Evolutionary conservation across 768 basidiomycete genomes (phyloP), one percentile per base, ranked within the genome.

Genomic region (Naganishia vishniacii): DNA sequence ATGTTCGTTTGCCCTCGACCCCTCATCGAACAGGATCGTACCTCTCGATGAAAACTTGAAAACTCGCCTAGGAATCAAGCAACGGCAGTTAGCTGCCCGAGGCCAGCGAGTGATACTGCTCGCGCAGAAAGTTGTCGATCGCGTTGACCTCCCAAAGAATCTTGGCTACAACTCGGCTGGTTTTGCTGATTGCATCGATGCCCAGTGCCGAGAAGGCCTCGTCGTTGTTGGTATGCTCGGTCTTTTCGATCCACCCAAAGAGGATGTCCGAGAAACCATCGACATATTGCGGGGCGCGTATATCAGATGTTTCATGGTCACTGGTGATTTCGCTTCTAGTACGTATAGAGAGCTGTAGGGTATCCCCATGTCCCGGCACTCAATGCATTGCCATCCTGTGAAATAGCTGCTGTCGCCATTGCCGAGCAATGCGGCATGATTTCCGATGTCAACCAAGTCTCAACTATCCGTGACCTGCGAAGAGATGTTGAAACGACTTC

Each of bases 81-180:
- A 79, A 68, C 82, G 82, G 61, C 71, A 73, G 20, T 83, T 81
- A 80, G 83, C 84, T 2, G 70, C 78, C 12, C 78, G 80, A 60
- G 85, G 85, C 1, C 83, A 83, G 68, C 80, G 85, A n/a, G 84
- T 86, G n/a, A 78, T 86, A 13, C 76, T 84, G 0, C 79, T 86
- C 18, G 83, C 84, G 28, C 79, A 82, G 48, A 79, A 80, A 15
- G 64, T 81, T 15, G 67, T 84, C 20, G 65, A 73, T 1, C 75
- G 70, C 11, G 72, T 73, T 18, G 70, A 70, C 11, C 42, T 81
- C 0, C 72, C 78, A 26, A 77, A 79, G 60, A 67, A 72, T 3
- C 48, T 72, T 3, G 71, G 64, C 15, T 63, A 68, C 44, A 69
- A 79, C 48, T 64, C 70, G 12, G 78, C 80, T 41, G 79, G 79